Base-by-base conservation (phyloP, 2,329 filamentous ascomycete species). In the Exophiala alcalophila region DNA sequence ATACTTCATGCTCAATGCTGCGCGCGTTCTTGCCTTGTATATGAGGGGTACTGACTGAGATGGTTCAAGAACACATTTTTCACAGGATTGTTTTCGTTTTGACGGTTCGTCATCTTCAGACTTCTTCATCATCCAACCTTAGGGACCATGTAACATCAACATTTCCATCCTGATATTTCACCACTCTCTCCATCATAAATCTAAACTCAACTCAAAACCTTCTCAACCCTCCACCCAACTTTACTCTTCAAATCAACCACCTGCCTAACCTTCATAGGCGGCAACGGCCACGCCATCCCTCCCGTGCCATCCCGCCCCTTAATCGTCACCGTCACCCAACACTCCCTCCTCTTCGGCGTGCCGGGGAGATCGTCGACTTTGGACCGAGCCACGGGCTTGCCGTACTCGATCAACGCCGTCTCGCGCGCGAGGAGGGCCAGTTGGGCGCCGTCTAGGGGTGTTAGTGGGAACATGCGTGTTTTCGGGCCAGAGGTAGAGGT, bases 301-400 rank as follows among this genome's bases (percentile, higher is more conserved):
- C 36, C 24, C 4, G 8, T 35, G 16, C 73, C 67, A 48, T 75
- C 78, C 58, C 88, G 85, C 0, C 85, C 82, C 37, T 81, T 70
- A 52, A 97, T 61, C 53, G 82, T 84, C 33, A 90, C 83, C 53
- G 91, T 78, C 2, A 94, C 85, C 78, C 86, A 94, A 56, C 85
- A 89, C 65, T 92, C 84, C 34, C 90, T 76, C 50, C 68, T 67
- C 55, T 71, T 72, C 29, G 62, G 67, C 34, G 66, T 62, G 0
- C 68, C 71, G 8, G 63, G 66, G 33, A 71, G 66, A 27, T 66
- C 64, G 50, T 75, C 71, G 12, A 87, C 77, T 70, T 94, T 90
- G 10, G 86, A 77, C 70, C 92, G 90, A 56, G 92, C 92, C 60
- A 96, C 82, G 1, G 92, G 91, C 69, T 97, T 97, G 3, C 88